Evolutionary conservation across 2,329 filamentous ascomycete genomes (phyloP), one percentile per base, ranked within the genome.

Genomic region (Trichoderma sp.): DNA sequence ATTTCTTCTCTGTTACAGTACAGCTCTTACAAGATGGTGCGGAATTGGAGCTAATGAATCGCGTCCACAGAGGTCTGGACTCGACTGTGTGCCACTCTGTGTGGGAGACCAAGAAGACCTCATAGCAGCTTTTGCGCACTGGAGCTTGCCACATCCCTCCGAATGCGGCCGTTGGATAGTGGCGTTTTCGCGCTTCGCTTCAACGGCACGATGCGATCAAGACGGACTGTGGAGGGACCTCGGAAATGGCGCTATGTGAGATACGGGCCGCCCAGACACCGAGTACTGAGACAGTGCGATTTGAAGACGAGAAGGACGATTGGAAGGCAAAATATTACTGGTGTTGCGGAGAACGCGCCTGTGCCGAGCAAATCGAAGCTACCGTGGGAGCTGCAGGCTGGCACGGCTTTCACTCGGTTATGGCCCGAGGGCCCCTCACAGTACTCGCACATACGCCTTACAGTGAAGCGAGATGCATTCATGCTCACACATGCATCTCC

Each of bases 341-440:
- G 53, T 53, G 21, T 21, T 53, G n/a, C 43, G 62, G 43, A 53
- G 43, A 18, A 24, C 9, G 43, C 62, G 62, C 43, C 62, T 28
- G 28, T 39, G 28, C 51, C 24, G 34, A 57, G 15, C 53, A 26
- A 58, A 53, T 65, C 43, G 34, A 39, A 67, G 64, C 64, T 34
- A 24, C 43, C 14, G 62, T 34, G 32, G 34, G 63, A 57, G 64
- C 47, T 65, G 64, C 36, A 60, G 56, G 65, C 56, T 34, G 26
- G 56, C 65, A 32, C 56, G 65, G 65, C 56, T 47, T 69, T 69
- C 34, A 26, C 36, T 69, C 65, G 65, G 65, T n/a, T 69, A 56
- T 69, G 65, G 53, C 36, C 36, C 65, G 65, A 65, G n/a, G 26
- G 65, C 32, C 57, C 66, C 65, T 70, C 66, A 70, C 66, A 70